Percentiles rank a stretch among this genome's conserved stretches.
Conservation (phyloP, 345 rosid genomes). For the Aquilaria malaccensis region DNA sequence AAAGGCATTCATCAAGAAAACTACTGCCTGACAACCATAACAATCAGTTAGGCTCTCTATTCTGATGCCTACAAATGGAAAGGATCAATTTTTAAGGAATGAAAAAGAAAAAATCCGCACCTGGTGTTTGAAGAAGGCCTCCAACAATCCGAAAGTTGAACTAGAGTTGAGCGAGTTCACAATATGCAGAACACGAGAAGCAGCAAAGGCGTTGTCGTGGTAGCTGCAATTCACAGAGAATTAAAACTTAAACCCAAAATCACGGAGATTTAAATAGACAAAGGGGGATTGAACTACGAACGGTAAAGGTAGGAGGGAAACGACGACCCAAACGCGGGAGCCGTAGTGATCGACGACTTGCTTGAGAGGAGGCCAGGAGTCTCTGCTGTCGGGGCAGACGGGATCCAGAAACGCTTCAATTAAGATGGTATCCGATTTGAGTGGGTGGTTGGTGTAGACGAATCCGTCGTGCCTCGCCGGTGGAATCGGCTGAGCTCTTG, state of each 20-base stretch:
- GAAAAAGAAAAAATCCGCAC: constrained; percentile 20
- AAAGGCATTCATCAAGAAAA: too few relatives aligned
- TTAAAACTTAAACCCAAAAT: too few relatives aligned
- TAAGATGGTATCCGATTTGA: constrained; percentile 36
- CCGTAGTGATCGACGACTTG: constrained; percentile 56
- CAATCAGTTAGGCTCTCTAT: too few relatives aligned
- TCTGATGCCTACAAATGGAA: neutral
- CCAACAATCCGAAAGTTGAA: constrained; percentile 52
- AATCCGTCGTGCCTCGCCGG: constrained; percentile 81
- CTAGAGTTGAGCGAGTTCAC: constrained; percentile 35
- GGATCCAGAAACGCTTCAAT: constrained; percentile 90
- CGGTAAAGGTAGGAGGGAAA: constrained; percentile 91
- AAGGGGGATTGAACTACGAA: constrained; percentile 23
- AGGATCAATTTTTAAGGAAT: neutral
- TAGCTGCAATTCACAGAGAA: constrained; percentile 37
- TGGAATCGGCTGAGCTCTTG: constrained; percentile 51
- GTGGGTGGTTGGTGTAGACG: constrained; percentile 28
- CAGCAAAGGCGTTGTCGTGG: constrained; percentile 78
- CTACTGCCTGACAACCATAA: too few relatives aligned
- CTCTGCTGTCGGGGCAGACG: constrained; percentile 81
- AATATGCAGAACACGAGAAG: constrained; percentile 78
- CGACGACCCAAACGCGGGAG: constrained; percentile 41
- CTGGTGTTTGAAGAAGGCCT: constrained; percentile 66
- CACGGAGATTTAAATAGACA: too few relatives aligned
- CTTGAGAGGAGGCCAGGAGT: constrained; percentile 79